Base-by-base conservation (phyloP, 192 early-diverging fungal species). In the Podila verticillata region DNA sequence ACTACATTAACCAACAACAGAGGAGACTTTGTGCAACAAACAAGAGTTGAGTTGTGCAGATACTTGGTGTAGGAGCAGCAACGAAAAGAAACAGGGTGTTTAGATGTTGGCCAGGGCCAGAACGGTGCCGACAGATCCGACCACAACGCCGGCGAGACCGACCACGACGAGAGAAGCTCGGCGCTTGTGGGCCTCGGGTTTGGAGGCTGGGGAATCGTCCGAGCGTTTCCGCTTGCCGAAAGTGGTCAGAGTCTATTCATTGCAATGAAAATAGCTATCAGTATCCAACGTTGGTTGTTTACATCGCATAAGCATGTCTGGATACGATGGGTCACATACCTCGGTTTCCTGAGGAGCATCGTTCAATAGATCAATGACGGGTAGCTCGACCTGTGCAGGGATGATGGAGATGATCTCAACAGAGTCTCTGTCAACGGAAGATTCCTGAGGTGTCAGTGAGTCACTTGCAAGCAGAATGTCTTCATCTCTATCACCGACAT, bases 51-150 rank as follows among this genome's bases (percentile, higher is more conserved):
- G n/a, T 54, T 54, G 22, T 54, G 6, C 51, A 7, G 2, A 54
- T 8, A 54, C n/a, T 7, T 10, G 51, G 51, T 8, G 51, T 54
- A 54, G 3, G 9, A n/a, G 51, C 24, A 26, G 17, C 10, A 44
- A 44, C 39, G 17, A 15, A 44, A 1, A 44, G 13, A 15, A 10
- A 26, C 51, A n/a, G 24, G 22, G 22, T n/a, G 13, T 2, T 47
- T 54, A 80, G 9, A 80, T 68, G 35, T 39, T 80, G 12, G 77
- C 77, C 5, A 80, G 62, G 0, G 70, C 57, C 20, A 80, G 4
- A 8, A 80, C 61, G 1, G 77, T 80, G 30, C 77, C 77, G 4
- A 80, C 61, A 34, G 77, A 80, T 1, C 77, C 77, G n/a, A 80
- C 61, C 29, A 72, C 77, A 4, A 60, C 47, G 3, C 77, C 77